phyloP scores from a whole-genome alignment of 2,329 filamentous ascomycete genomes.

The Cytospora mali region DNA sequence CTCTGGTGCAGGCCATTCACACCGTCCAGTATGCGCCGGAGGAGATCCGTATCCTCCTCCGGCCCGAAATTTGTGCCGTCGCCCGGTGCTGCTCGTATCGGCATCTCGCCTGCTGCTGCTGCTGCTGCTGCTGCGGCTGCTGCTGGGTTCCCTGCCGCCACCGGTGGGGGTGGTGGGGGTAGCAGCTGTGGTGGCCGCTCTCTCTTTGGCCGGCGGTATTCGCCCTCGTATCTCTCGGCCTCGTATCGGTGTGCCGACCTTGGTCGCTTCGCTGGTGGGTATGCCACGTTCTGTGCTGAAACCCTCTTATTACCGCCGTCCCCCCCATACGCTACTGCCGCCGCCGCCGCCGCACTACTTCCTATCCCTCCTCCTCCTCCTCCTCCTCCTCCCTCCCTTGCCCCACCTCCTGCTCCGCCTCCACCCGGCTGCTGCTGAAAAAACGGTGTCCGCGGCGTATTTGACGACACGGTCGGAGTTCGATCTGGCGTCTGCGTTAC shows the following conservation, averaged over 20 bases:
- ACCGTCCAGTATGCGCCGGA: conserved; percentile 22
- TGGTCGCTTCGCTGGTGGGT: conserved; percentile 19
- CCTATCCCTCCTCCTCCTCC: too few relatives aligned
- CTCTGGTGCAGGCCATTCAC: conserved; percentile 20
- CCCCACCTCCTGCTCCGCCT: neutral
- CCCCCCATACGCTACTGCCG: conserved; percentile 8
- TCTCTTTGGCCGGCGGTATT: conserved; percentile 5
- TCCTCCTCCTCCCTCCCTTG: neutral
- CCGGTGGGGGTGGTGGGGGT: neutral
- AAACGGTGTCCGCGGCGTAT: conserved; percentile 25
- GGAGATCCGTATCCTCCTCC: conserved; percentile 11
- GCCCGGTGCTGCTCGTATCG: conserved; percentile 9
- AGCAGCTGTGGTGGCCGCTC: neutral
- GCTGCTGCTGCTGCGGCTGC: too few relatives aligned
- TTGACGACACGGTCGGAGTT: conserved; percentile 15
- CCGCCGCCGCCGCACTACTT: neutral
- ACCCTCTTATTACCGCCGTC: conserved; percentile 14
- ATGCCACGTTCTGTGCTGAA: conserved; percentile 19
- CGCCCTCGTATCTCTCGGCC: neutral
- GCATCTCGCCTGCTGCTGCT: conserved; percentile 3
- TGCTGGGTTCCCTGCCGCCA: conserved; percentile 1
- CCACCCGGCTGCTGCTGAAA: conserved; percentile 2
- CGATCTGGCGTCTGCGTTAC: conserved; percentile 22
- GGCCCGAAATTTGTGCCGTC: neutral
- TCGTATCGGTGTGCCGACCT: conserved; percentile 9